Percentiles rank a stretch among this genome's conserved stretches.
These are phyloP conservation scores for Debaryomyces tyrocola DNA, from an alignment of 805 yeast genomes.

Conservation along the genomic window DNA sequence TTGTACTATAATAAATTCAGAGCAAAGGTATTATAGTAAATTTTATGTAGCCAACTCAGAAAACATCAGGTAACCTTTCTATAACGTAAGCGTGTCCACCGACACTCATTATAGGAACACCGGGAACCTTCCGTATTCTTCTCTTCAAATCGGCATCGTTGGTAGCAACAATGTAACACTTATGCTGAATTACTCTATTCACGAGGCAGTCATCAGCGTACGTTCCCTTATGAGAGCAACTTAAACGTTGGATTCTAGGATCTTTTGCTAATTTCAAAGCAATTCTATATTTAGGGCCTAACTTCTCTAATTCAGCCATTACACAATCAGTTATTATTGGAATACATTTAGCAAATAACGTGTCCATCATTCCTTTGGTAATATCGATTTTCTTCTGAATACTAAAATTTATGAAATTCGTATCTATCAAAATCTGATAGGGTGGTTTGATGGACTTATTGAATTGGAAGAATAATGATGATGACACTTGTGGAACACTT, in stretches of 20 bases:
- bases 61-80: constrained; percentile 94
- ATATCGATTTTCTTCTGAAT: constrained; percentile 94
- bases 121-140: constrained; percentile 93
- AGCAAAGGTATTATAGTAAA: background rate
- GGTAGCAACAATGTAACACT: constrained; percentile 95
- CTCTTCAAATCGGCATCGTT: constrained; percentile 96
- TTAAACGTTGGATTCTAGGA: constrained; percentile 83
- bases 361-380: constrained; percentile 96
- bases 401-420: constrained; percentile 94
- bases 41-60: constrained; percentile 29
- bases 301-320: constrained; percentile 93
- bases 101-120: constrained; percentile 95
- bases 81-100: constrained; percentile 91
- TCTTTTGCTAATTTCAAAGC: constrained; percentile 92
- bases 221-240: constrained; percentile 91
- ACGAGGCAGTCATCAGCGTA: constrained; percentile 98
- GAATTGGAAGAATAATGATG: constrained; percentile 91
- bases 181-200: constrained; percentile 90
- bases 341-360: constrained; percentile 89
- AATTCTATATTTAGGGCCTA: constrained; percentile 92
- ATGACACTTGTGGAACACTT: constrained; percentile 83
- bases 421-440: constrained; percentile 92
- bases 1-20: too few species aligned
- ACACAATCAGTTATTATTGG: constrained; percentile 97
- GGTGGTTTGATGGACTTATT: constrained; percentile 97